A percentile compares a stretch with the other conserved stretches of the same genome.
Conservation (phyloP, 805 yeast species). For the Myxozyma neotropica region DNA sequence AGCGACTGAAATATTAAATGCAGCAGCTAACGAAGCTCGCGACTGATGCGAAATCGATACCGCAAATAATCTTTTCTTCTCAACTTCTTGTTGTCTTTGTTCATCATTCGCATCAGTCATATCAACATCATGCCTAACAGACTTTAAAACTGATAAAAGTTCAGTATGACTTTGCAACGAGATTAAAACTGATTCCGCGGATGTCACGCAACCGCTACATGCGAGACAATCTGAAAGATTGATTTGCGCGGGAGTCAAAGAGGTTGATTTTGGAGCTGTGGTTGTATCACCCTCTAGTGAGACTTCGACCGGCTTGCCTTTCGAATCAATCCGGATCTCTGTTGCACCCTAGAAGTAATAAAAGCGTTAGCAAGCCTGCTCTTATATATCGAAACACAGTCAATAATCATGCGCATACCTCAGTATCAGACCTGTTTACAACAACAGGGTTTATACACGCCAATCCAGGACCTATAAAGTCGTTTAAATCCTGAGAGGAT, state of each 20-base stretch:
- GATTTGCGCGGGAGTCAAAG: slow-evolving; percentile 77
- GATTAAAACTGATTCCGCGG: slow-evolving; percentile 92
- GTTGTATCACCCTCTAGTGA: slow-evolving; percentile 49
- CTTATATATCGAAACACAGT: neutral
- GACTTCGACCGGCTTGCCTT: slow-evolving; percentile 69
- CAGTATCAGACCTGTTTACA: slow-evolving; percentile 40
- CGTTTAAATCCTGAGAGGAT: slow-evolving; percentile 89
- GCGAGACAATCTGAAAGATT: slow-evolving; percentile 92
- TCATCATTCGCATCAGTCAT: slow-evolving; percentile 10
- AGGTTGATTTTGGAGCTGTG: slow-evolving; percentile 6
- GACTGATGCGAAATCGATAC: slow-evolving; percentile 85
- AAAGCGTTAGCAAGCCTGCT: neutral
- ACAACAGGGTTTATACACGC: slow-evolving; percentile 92
- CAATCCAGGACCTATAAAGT: slow-evolving; percentile 89
- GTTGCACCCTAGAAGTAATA: slow-evolving; percentile 27
- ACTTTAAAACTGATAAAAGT: slow-evolving; percentile 47
- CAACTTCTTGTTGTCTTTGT: slow-evolving; percentile 31
- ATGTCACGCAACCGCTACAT: slow-evolving; percentile 94
- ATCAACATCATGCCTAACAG: neutral
- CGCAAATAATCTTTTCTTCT: slow-evolving; percentile 54
- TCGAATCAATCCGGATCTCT: slow-evolving; percentile 61
- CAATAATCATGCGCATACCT: neutral
- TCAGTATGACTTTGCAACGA: slow-evolving; percentile 89
- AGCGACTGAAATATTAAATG: slow-evolving; percentile 56
- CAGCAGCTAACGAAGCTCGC: slow-evolving; percentile 76